Evolutionary conservation across 768 basidiomycete genomes (phyloP).

Genomic region (Boletus pseudo-olivaceus): DNA sequence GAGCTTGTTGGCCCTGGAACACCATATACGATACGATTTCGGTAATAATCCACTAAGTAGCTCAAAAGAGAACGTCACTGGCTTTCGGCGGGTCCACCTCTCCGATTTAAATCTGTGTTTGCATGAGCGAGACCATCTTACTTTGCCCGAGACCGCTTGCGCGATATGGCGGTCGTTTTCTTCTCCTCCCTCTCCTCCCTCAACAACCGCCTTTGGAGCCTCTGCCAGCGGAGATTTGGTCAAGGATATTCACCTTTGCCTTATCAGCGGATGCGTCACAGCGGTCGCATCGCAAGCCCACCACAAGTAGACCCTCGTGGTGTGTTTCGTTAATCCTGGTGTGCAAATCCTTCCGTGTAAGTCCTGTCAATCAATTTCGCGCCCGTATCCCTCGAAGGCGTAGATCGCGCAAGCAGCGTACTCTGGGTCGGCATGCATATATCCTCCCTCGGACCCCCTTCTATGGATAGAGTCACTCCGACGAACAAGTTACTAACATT

Average conservation of each 20-base stretch:
- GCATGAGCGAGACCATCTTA: slow-evolving; percentile 43
- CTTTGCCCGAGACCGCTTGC: slow-evolving; percentile 69
- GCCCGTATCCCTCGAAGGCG: slow-evolving; percentile 1
- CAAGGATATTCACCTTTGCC: slow-evolving; percentile 48
- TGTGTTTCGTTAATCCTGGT: slow-evolving; percentile 34
- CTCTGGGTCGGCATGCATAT: background rate
- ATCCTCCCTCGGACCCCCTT: background rate
- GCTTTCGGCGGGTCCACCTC: background rate
- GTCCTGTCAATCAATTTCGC: slow-evolving; percentile 12
- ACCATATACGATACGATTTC: background rate
- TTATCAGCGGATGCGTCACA: slow-evolving; percentile 14
- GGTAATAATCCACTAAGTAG: background rate
- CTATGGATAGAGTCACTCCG: background rate
- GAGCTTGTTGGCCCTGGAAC: background rate
- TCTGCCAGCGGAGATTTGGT: slow-evolving; percentile 72
- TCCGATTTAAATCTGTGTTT: background rate
- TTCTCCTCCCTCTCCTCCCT: slow-evolving; percentile 69
- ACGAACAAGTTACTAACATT: slow-evolving; percentile 12
- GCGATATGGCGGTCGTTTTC: slow-evolving; percentile 51
- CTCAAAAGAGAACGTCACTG: background rate
- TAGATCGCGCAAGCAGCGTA: background rate
- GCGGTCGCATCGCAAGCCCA: slow-evolving; percentile 4
- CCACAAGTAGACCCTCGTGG: slow-evolving; percentile 3
- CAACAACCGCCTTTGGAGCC: slow-evolving; percentile 45
- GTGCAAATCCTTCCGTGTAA: slow-evolving; percentile 40